Conservation (phyloP, 148 eudicot genomes). For the Nepenthes gracilis region DNA sequence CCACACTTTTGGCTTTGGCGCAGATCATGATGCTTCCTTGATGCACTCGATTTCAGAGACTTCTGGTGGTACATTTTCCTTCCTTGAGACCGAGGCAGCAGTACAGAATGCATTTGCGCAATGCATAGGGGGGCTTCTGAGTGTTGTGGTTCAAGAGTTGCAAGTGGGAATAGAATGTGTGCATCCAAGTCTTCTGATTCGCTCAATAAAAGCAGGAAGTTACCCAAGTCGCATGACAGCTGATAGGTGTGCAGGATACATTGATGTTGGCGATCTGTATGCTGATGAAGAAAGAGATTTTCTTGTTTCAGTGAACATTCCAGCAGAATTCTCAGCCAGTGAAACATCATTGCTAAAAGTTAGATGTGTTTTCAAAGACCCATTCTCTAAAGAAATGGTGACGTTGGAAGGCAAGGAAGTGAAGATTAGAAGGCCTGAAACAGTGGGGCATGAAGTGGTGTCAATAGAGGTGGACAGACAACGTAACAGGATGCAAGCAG, state of each 20-base stretch:
- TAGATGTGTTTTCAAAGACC: slow-evolving; percentile 43
- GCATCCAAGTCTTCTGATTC: slow-evolving; percentile 24
- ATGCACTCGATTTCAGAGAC: slow-evolving; percentile 73
- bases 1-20: slow-evolving; percentile 79
- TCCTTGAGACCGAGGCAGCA: slow-evolving; percentile 67
- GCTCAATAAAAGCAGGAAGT: slow-evolving; percentile 62
- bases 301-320: slow-evolving; percentile 54
- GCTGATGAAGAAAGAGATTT: slow-evolving; percentile 86
- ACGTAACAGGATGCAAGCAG: slow-evolving; percentile 55
- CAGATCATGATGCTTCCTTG: slow-evolving; percentile 64
- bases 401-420: slow-evolving; percentile 36
- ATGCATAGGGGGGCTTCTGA: slow-evolving; percentile 84
- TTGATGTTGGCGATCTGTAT: slow-evolving; percentile 66
- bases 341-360: slow-evolving; percentile 47
- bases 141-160: slow-evolving; percentile 71
- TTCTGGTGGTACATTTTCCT: slow-evolving; percentile 88
- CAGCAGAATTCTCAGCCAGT: slow-evolving; percentile 15
- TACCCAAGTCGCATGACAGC: slow-evolving; percentile 23
- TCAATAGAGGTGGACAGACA: slow-evolving; percentile 82
- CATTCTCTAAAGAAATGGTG: slow-evolving; percentile 33
- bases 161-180: slow-evolving; percentile 42
- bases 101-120: slow-evolving; percentile 90
- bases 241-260: slow-evolving; percentile 32
- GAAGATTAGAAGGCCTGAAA: slow-evolving; percentile 37
- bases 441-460: slow-evolving; percentile 19